A percentile compares a stretch with the other conserved stretches of the same genome.
These are phyloP conservation scores for Monosporozyma unispora DNA, from an alignment of 805 yeast species.

Conservation along the genomic window DNA sequence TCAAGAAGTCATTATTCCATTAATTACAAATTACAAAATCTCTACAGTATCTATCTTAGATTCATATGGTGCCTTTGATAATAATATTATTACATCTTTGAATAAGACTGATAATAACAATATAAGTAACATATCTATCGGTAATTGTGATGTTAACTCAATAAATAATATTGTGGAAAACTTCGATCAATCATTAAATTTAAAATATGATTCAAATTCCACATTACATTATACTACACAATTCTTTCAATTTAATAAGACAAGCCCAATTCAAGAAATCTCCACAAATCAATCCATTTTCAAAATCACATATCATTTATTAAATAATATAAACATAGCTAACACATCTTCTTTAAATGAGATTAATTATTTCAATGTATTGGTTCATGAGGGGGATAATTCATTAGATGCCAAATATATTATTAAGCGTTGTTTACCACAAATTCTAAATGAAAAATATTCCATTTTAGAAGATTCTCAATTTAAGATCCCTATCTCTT, in stretches of 20 bases:
- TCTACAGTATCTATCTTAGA: slow-evolving; percentile 48
- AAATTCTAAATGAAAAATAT: slow-evolving; percentile 5
- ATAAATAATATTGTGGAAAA: slow-evolving; percentile 15
- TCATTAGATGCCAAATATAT: slow-evolving; percentile 48
- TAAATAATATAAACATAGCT: slow-evolving; percentile 11
- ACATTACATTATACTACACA: slow-evolving; percentile 13
- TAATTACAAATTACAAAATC: slow-evolving; percentile 36
- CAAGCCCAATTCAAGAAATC: slow-evolving; percentile 23
- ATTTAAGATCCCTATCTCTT: slow-evolving; percentile 59
- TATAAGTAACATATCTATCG: slow-evolving; percentile 15
- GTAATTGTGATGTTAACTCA: slow-evolving; percentile 18
- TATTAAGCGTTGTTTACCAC: slow-evolving; percentile 6
- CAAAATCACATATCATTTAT: slow-evolving; percentile 23
- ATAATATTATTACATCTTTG: slow-evolving; percentile 1
- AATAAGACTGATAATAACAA: neutral
- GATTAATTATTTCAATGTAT: slow-evolving; percentile 41
- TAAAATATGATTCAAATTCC: slow-evolving; percentile 14
- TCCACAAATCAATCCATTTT: slow-evolving; percentile 23
- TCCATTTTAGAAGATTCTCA: slow-evolving; percentile 6
- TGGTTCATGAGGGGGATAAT: slow-evolving; percentile 89
- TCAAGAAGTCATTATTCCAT: slow-evolving; percentile 41
- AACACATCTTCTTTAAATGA: slow-evolving; percentile 9
- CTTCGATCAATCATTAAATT: slow-evolving; percentile 17
- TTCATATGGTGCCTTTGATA: slow-evolving; percentile 54
- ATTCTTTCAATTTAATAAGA: slow-evolving; percentile 16